Base-by-base conservation (phyloP, 106 monocot species). In the Chionographis japonica region DNA sequence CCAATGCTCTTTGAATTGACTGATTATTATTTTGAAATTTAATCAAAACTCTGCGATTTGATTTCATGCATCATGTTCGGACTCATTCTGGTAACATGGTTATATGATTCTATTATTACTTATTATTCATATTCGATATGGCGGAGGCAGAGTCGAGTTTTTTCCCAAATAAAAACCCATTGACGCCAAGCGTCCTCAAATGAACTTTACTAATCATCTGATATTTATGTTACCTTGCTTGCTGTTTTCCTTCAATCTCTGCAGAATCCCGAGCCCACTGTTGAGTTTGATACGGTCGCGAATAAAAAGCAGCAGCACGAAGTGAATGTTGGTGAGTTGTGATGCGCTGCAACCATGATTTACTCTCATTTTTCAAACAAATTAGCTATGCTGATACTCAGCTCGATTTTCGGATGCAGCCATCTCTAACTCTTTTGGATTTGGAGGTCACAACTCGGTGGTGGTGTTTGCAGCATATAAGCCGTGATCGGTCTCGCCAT, bases 321-420 rank as follows among this genome's bases (percentile, higher is more conserved):
- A 83, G 87, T 99, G 67, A 87, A 99, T 74, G 83, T 93, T 81
- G 98, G 98, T 99, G 55, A 81, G 97, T 97, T 41, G 20, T 6
- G 16, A 50, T 52, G 3, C 37, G 16, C 19, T 42, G 17, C 39
- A 19, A 9, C 52, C 27, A 50, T 64, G 63, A 27, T 19, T 6
- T 9, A 36, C 27, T 42, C 8, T 14, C 37, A 11, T 38, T 27
- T 65, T 37, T 66, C 20, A 37, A 27, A 10, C 27, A 15, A 42
- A 50, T 10, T 3, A 27, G 17, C 9, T 12, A 17, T 37, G 2
- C 37, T 71, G 7, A 17, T 19, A 12, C 11, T 20, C 17, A 55
- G 27, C n/a, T 12, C 14, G 6, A 38, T 40, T 50, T 3, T 60
- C 13, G 0, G 39, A 39, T 66, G 52, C 74, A 87, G 83, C 67